These are phyloP conservation scores for Macrolepiota fuliginosa DNA, from an alignment of 768 basidiomycete species.

Conservation along the genomic window DNA sequence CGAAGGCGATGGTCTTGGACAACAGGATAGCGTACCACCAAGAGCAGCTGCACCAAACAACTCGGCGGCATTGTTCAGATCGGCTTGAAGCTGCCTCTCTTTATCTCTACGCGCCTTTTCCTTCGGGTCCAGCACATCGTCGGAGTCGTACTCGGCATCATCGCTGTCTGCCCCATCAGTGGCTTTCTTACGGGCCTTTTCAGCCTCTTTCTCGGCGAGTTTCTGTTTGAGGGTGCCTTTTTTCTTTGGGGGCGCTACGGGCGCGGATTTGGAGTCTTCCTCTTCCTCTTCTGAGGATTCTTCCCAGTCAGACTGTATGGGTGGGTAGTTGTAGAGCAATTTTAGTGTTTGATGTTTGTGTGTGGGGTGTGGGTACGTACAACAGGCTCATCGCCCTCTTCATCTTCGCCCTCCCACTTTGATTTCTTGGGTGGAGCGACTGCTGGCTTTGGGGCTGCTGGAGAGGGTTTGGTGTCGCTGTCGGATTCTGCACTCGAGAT, in stretches of 20 bases:
- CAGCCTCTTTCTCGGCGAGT: slow-evolving; percentile 87
- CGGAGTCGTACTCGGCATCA: slow-evolving; percentile 62
- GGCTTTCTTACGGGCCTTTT: slow-evolving; percentile 51
- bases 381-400: slow-evolving; percentile 74
- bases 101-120: slow-evolving; percentile 76
- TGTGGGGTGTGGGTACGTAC: slow-evolving; percentile 42
- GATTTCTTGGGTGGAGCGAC: slow-evolving; percentile 33
- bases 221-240: slow-evolving; percentile 91
- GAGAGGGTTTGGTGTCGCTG: slow-evolving; percentile 29
- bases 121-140: slow-evolving; percentile 74
- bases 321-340: not conserved
- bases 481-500: slow-evolving; percentile 30
- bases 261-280: slow-evolving; percentile 46
- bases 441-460: slow-evolving; percentile 18
- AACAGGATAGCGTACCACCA: slow-evolving; percentile 45
- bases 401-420: slow-evolving; percentile 93
- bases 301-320: slow-evolving; percentile 90
- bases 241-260: slow-evolving; percentile 78
- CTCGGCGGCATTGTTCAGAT: slow-evolving; percentile 81
- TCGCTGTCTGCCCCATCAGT: slow-evolving; percentile 37
- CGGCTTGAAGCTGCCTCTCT: slow-evolving; percentile 82
- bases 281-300: slow-evolving; percentile 44
- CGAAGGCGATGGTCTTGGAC: not conserved
- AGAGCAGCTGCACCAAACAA: slow-evolving; percentile 72
- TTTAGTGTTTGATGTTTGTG: not conserved